A percentile compares a stretch with the other conserved stretches of the same genome.
Conservation (phyloP, 345 rosid genomes). For the Pistacia vera region DNA sequence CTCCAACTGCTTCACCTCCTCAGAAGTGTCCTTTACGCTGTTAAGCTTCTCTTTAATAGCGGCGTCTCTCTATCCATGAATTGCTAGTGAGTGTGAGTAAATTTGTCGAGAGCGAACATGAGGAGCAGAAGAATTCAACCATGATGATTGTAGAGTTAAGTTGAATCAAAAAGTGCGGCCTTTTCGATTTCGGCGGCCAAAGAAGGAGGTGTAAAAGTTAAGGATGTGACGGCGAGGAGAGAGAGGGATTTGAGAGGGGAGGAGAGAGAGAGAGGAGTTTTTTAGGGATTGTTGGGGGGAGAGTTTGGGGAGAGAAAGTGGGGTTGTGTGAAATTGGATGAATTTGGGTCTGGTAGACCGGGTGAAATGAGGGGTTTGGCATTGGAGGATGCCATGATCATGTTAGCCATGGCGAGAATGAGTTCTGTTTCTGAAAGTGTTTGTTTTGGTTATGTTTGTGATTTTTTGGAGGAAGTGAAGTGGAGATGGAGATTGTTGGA, state of each 20-base stretch:
- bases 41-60: constrained; percentile 76
- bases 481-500: not conserved
- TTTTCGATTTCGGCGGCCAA: constrained; percentile 81
- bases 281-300: too few relatives aligned
- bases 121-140: too few relatives aligned
- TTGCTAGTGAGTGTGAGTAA: too few relatives aligned
- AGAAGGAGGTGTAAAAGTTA: constrained; percentile 62
- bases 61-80: constrained; percentile 89
- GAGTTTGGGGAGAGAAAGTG: constrained; percentile 36
- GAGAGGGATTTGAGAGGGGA: constrained; percentile 63
- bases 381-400: constrained; percentile 74
- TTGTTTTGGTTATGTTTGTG: not conserved
- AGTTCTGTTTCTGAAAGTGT: not conserved
- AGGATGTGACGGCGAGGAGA: constrained; percentile 50
- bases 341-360: constrained; percentile 34
- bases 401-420: constrained; percentile 59
- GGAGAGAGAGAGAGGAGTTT: constrained; percentile 35
- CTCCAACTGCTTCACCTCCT: constrained; percentile 84
- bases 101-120: too few relatives aligned
- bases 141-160: too few relatives aligned
- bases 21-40: constrained; percentile 78
- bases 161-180: too few relatives aligned
- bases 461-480: constrained; percentile 21
- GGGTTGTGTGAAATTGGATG: constrained; percentile 29
- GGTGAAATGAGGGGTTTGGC: constrained; percentile 39